These are phyloP conservation scores for Neurospora discreta DNA, from an alignment of 495 filamentous ascomycete species.

Conservation along the genomic window DNA sequence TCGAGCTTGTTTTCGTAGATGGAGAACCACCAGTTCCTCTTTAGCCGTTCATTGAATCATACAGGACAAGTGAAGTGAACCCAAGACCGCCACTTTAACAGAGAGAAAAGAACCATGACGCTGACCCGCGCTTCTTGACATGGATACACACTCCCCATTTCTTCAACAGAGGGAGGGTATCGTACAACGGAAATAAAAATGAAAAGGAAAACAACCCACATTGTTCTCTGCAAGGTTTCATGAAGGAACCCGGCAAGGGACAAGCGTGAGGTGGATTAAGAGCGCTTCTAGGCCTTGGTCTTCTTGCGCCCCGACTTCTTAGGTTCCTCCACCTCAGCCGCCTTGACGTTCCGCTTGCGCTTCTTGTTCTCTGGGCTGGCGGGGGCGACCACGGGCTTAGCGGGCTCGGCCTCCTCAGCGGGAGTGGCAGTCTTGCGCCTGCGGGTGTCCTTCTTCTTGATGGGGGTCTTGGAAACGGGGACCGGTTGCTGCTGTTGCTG, in stretches of 20 bases:
- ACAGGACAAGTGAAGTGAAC: conserved; percentile 2
- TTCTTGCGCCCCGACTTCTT: conserved; percentile 45
- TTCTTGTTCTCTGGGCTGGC: conserved; percentile 48
- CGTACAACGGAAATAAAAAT: not conserved
- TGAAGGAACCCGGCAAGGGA: conserved; percentile 9
- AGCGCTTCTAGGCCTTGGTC: conserved; percentile 25
- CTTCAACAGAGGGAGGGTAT: conserved; percentile 1
- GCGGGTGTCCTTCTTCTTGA: conserved; percentile 33
- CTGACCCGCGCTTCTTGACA: not conserved
- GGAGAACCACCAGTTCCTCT: not conserved
- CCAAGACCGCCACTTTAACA: not conserved
- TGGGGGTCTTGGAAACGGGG: conserved; percentile 34
- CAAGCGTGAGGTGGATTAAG: conserved; percentile 1
- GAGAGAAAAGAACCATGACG: not conserved
- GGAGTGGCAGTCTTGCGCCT: conserved; percentile 41
- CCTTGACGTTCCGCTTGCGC: conserved; percentile 49
- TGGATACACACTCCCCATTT: not conserved
- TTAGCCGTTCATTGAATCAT: conserved; percentile 7
- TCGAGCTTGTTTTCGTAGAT: not conserved
- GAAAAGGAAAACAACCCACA: conserved; percentile 6
- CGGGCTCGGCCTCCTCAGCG: conserved; percentile 37
- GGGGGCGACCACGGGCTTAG: conserved; percentile 41
- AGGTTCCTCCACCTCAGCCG: conserved; percentile 34
- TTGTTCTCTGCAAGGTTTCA: conserved; percentile 20
- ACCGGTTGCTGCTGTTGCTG: conserved; percentile 6